Evolutionary conservation across 495 filamentous ascomycete species (phyloP).

Genomic region (Lindgomyces ingoldianus): DNA sequence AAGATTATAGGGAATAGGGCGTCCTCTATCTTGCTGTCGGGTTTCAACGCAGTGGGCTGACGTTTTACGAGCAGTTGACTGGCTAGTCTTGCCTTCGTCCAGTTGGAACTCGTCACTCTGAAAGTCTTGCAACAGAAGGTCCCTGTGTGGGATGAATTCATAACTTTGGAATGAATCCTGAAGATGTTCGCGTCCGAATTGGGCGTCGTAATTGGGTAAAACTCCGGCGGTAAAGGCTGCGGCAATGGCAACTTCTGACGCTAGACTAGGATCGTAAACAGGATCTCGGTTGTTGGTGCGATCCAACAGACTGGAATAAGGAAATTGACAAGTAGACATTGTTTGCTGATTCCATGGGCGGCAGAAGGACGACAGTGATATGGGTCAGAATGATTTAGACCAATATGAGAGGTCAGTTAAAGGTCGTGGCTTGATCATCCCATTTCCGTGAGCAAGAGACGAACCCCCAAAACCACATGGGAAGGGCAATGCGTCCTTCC

Average conservation of each 20-base stretch:
- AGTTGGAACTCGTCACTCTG: not conserved
- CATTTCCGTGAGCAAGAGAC: not conserved
- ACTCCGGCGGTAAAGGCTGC: not conserved
- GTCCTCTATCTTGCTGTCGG: not conserved
- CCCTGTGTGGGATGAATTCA: not conserved
- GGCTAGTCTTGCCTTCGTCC: not conserved
- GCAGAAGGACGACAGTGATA: conserved; percentile 7
- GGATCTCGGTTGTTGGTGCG: conserved; percentile 4
- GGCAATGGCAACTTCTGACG: conserved; percentile 6
- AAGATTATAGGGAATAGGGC: conserved; percentile 10
- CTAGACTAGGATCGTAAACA: not conserved
- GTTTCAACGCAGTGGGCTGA: not conserved
- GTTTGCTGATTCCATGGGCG: not conserved
- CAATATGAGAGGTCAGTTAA: no score
- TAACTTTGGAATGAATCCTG: conserved; percentile 11
- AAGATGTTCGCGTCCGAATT: not conserved
- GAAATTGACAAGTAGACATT: not conserved
- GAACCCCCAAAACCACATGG: no score
- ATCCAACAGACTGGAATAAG: not conserved
- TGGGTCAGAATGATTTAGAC: conserved; percentile 9
- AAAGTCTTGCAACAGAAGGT: not conserved
- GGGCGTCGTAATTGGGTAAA: not conserved
- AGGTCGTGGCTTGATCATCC: not conserved
- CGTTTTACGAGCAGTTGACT: not conserved
- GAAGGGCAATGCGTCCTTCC: no score